Conservation (phyloP, 2,329 filamentous ascomycete species). For the Diplodia intermedia region DNA sequence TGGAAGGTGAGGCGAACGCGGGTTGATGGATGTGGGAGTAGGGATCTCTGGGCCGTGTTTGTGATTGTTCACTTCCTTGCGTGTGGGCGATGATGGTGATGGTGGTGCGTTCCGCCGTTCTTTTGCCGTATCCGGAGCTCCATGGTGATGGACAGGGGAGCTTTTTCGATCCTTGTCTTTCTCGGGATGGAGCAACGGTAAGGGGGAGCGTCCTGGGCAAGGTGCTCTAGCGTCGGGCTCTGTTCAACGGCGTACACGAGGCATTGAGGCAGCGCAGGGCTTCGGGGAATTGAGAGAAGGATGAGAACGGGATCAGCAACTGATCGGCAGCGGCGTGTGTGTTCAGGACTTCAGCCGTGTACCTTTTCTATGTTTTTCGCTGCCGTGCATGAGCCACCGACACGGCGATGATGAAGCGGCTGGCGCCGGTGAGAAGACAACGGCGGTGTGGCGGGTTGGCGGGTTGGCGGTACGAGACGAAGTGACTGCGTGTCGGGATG, state of each 20-base stretch:
- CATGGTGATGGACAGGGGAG: not conserved
- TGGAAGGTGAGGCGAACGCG: constrained; percentile 12
- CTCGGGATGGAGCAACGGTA: constrained; percentile 1
- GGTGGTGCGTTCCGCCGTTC: not conserved
- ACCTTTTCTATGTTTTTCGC: not conserved
- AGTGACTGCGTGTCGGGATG: not conserved
- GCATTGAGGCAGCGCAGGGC: not conserved
- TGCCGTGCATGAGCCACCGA: not conserved
- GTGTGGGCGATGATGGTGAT: not conserved
- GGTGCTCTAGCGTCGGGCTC: not conserved
- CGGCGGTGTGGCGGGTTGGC: not conserved
- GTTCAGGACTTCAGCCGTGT: not conserved
- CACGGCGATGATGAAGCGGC: not conserved
- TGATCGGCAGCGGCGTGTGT: constrained; percentile 3
- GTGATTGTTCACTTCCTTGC: not conserved
- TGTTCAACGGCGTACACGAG: not conserved
- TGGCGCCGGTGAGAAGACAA: not conserved
- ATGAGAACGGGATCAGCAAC: not conserved
- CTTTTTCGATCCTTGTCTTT: not conserved
- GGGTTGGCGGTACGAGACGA: not conserved
- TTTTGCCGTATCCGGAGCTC: not conserved
- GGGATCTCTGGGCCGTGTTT: not conserved
- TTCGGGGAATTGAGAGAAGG: not conserved
- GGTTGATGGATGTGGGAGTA: not conserved
- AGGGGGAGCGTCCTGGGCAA: not conserved